Evolutionary conservation across 495 filamentous ascomycete genomes (phyloP), one percentile per base, ranked within the genome.

Genomic region (Letharia lupina): DNA sequence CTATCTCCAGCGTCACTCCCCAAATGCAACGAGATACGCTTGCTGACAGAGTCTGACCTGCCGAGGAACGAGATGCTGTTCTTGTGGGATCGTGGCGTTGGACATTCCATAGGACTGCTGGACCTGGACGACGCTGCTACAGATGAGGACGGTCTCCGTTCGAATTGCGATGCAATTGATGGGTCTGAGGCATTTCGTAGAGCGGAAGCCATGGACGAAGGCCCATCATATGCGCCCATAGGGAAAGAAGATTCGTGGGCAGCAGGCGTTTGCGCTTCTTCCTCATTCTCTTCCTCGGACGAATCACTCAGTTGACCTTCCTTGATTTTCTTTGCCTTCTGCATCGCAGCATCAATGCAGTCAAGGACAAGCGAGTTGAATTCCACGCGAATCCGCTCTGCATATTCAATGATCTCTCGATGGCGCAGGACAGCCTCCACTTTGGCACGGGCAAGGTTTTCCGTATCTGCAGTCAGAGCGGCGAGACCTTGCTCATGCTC

Each of bases 401-500:
- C 87, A 74, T 98, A 98, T 75, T 98, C 95, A 54, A 98, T 87
- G 64, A 97, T 96, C 69, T 89, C 86, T 52, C 93, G 86, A 76
- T 98, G 90, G 44, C 94, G 91, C 67, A 93, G 82, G 16, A 96
- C 88, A 33, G 95, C 89, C 70, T 98, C 95, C 7, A 97, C 90
- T 75, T 98, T 98, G 23, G 89, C 83, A 70, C 83, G 88, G 23
- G 92, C 86, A 31, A 91, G 81, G 63, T 80, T 84, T 70, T 94
- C 90, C 1, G 93, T 98, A 71, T 98, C 95, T 16, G 87, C 84
- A 70, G 90, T 94, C 54, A 98, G 79, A 52, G 89, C 76, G n/a
- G 91, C 87, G 28, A 98, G 81, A 2, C 95, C 94, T 71, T 93
- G 91, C 71, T 96, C 95, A 72, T 96, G 90, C 52, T 98, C 95